Percentiles rank a stretch among this genome's conserved stretches.
Evolutionary conservation across 139 green algal species (phyloP).

Genomic region (Chlamydomonas sphaeroides): DNA sequence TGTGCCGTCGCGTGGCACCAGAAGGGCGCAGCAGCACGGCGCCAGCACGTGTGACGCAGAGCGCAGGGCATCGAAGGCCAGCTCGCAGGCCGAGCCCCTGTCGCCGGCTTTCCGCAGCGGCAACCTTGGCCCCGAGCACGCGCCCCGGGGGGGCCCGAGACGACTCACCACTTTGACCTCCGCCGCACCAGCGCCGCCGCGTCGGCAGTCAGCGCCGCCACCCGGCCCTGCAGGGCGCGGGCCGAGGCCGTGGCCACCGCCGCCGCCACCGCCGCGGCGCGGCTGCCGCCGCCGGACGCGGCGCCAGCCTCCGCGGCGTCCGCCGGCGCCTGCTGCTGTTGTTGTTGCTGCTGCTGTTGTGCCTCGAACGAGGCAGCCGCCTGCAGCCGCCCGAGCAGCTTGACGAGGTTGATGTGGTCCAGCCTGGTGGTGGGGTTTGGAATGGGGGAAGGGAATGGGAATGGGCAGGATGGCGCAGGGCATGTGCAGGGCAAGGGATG

Average conservation of each 20-base stretch:
- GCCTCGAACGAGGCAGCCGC: too few relatives aligned
- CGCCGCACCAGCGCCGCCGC: background rate
- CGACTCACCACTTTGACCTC: conserved; percentile 27
- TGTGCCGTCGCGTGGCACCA: too few relatives aligned
- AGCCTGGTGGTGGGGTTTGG: background rate
- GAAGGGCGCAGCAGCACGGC: background rate
- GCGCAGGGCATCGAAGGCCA: background rate
- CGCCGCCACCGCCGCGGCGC: background rate
- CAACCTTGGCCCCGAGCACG: too few relatives aligned
- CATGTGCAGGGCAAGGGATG: background rate
- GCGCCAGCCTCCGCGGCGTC: background rate
- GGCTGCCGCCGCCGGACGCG: too few relatives aligned
- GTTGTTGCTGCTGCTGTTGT: background rate
- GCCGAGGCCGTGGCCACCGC: background rate
- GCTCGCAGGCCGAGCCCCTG: background rate
- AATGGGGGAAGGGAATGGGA: background rate
- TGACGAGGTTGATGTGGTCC: conserved; percentile 21
- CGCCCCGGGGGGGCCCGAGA: too few relatives aligned
- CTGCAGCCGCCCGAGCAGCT: background rate
- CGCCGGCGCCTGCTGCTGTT: background rate
- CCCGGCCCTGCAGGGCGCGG: background rate
- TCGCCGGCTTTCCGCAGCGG: too few relatives aligned
- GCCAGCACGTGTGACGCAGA: background rate
- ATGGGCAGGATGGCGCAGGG: background rate
- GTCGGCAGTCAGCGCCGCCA: background rate